These are phyloP conservation scores for Termitomyces sp. DNA, from an alignment of 768 basidiomycete species.

Conservation along the genomic window DNA sequence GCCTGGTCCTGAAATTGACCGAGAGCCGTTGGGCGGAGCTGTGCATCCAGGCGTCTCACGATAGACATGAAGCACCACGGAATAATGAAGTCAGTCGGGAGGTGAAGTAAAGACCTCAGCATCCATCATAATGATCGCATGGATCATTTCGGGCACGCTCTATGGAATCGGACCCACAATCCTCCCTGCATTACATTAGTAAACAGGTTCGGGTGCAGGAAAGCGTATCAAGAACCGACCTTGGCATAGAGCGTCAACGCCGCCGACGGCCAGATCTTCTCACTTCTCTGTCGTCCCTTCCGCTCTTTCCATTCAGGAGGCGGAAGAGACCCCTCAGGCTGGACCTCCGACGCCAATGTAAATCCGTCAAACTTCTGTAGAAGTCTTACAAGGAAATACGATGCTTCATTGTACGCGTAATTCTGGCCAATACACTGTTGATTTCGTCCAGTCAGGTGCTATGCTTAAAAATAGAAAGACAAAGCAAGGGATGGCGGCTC, in stretches of 20 bases:
- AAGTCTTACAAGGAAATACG: conserved; percentile 65
- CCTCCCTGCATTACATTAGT: conserved; percentile 35
- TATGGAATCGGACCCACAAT: conserved; percentile 49
- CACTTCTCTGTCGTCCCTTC: conserved; percentile 44
- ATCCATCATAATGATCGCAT: not conserved
- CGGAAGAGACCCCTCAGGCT: conserved; percentile 57
- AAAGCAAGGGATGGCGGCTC: conserved; percentile 17
- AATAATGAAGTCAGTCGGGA: no score
- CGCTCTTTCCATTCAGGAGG: conserved; percentile 49
- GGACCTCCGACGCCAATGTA: conserved; percentile 52
- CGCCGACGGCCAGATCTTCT: conserved; percentile 57
- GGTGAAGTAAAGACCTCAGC: not conserved
- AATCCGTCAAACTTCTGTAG: conserved; percentile 61
- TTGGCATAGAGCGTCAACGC: conserved; percentile 64
- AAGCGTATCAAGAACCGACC: conserved; percentile 27
- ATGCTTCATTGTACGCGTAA: conserved; percentile 72
- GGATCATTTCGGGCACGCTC: conserved; percentile 11
- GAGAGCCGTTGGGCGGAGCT: not conserved
- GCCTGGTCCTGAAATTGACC: not conserved
- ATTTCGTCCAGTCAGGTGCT: not conserved
- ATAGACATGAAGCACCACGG: not conserved
- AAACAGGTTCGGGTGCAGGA: not conserved
- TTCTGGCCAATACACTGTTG: conserved; percentile 64
- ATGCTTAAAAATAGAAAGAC: not conserved
- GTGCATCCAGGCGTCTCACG: not conserved